Evolutionary conservation across 2,329 filamentous ascomycete species (phyloP), one percentile per base, ranked within the genome.

Genomic region (Cladophialophora chaetospira): DNA sequence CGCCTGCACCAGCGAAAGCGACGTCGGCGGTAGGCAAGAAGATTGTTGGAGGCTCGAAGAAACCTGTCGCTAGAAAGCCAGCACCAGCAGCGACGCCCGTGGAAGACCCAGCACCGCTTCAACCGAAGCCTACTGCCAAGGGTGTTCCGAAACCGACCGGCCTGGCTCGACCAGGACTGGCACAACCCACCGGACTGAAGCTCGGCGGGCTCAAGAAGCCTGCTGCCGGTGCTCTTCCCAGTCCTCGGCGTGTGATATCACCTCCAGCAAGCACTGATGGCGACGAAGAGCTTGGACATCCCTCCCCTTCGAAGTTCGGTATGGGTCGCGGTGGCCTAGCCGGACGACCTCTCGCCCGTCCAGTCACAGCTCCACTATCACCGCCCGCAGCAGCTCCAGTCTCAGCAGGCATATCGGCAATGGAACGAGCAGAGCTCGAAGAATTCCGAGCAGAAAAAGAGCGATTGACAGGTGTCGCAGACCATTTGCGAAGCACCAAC

Each of bases 371-470:
- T 11, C 74, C 82, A 55, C 63, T 81, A 1, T 72, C 76, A 4
- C 77, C 82, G 1, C 75, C 79, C 31, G 84, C 85, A 31, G 62
- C 73, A 51, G 64, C 86, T 0, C 77, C 85, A 2, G 80, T 82
- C 8, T 74, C 81, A 3, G 86, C 83, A 35, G 88, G 88, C 0
- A 79, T 96, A 45, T 83, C 86, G 17, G 82, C 88, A 6, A 80
- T 89, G n/a, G 94, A 99, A 69, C 85, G 89, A 40, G 89, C 91
- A n/a, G 93, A 99, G 71, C 78, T 99, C 1, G 91, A 96, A 63
- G 92, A 96, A 69, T 82, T 97, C 10, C 88, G 92, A 33, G 79
- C 86, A 10, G 87, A 95, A 59, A 92, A 93, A 66, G 92, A 97
- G 45, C 82, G 88, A 26, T 78, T 96, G 4, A 79, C 83, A 19